phyloP scores from a whole-genome alignment of 2,329 filamentous ascomycete species.

The Pseudocercospora fuligena region DNA sequence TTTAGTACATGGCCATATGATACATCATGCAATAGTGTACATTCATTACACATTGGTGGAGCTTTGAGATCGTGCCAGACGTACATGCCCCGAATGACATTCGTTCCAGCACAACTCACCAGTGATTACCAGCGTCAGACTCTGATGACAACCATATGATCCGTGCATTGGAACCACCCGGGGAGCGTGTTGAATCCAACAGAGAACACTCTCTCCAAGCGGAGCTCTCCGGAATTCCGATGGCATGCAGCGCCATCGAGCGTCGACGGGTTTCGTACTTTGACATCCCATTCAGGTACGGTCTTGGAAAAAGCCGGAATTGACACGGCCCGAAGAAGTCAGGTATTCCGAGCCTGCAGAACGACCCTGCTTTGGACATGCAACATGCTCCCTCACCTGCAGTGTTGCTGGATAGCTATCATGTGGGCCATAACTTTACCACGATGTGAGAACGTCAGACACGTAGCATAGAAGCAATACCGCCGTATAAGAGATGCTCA shows the following conservation, averaged over 20 bases:
- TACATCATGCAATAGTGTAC: no score
- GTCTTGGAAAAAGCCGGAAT: background rate
- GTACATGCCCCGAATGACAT: no score
- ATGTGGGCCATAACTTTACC: background rate
- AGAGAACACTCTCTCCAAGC: background rate
- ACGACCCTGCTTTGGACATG: background rate
- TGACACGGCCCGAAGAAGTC: constrained; percentile 11
- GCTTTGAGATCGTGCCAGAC: no score
- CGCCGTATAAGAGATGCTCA: background rate
- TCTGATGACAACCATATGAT: no score
- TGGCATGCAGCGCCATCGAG: background rate
- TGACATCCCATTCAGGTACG: no score
- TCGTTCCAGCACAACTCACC: no score
- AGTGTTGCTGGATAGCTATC: background rate
- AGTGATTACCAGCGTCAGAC: no score
- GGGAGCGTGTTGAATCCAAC: background rate
- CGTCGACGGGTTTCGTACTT: background rate
- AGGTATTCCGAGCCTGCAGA: background rate
- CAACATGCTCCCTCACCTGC: background rate
- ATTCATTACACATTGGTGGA: no score
- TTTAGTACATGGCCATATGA: no score
- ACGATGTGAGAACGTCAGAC: background rate
- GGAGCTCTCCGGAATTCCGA: background rate
- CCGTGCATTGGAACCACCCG: no score
- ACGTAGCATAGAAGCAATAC: background rate